Conservation (phyloP, 495 filamentous ascomycete genomes). For the Podospora bellae-mahoneyi region DNA sequence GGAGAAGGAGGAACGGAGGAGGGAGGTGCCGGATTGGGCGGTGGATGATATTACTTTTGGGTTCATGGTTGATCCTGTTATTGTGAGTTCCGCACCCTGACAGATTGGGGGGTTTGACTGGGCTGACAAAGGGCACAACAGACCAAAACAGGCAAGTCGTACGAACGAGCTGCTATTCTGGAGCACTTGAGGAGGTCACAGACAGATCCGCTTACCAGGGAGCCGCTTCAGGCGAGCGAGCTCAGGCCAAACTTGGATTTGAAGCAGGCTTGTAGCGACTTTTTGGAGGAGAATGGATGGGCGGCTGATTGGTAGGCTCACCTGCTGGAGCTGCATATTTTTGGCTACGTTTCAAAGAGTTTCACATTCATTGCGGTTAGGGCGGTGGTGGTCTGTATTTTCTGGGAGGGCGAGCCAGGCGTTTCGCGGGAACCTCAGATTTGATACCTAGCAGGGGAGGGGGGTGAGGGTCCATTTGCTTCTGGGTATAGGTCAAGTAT, state of each 20-base stretch:
- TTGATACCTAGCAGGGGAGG: no score
- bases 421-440: no score
- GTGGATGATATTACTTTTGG: conserved; percentile 88
- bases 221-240: conserved; percentile 66
- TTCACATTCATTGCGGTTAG: neutral
- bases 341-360: no score
- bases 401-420: no score
- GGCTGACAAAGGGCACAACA: conserved; percentile 26
- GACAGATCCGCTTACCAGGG: conserved; percentile 80
- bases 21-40: conserved; percentile 79
- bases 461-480: no score
- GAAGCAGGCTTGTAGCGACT: conserved; percentile 79
- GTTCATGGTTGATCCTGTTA: conserved; percentile 89
- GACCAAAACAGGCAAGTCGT: conserved; percentile 83
- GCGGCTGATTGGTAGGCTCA: conserved; percentile 74
- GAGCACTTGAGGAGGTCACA: conserved; percentile 75
- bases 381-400: neutral
- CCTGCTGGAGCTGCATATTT: neutral
- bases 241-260: conserved; percentile 79
- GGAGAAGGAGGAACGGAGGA: conserved; percentile 45
- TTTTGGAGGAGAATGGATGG: conserved; percentile 86
- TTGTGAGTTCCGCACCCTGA: conserved; percentile 45
- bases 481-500: no score
- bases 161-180: conserved; percentile 81
- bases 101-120: neutral